Evolutionary conservation across 2,329 filamentous ascomycete genomes (phyloP).

Genomic region (Pseudogymnoascus sp.): DNA sequence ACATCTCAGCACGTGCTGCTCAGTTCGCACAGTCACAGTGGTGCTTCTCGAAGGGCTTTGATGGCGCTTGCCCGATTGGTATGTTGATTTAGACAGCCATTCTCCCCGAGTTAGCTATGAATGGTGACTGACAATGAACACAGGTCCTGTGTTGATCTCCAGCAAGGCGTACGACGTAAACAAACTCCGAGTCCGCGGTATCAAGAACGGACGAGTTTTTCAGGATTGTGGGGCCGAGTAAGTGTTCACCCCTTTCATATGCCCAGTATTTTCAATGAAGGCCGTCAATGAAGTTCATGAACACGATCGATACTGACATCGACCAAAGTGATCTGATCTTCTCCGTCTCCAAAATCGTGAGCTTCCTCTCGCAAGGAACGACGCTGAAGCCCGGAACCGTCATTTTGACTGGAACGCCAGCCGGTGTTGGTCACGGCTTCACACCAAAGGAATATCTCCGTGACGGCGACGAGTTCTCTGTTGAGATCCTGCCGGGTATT

Average conservation of each 20-base stretch:
- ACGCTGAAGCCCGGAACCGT: slow-evolving; percentile 37
- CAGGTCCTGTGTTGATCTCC: slow-evolving; percentile 44
- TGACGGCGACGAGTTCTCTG: slow-evolving; percentile 40
- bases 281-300: background rate
- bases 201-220: slow-evolving; percentile 45
- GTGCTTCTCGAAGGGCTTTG: slow-evolving; percentile 45
- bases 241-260: background rate
- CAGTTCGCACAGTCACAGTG: slow-evolving; percentile 44
- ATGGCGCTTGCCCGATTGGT: slow-evolving; percentile 41
- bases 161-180: slow-evolving; percentile 33
- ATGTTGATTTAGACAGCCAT: background rate
- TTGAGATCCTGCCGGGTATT: slow-evolving; percentile 42
- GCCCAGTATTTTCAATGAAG: background rate
- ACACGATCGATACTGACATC: background rate
- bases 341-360: slow-evolving; percentile 38
- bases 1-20: slow-evolving; percentile 44
- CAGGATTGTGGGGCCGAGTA: slow-evolving; percentile 28
- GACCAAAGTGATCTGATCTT: slow-evolving; percentile 47
- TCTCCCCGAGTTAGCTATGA: background rate
- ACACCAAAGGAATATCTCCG: slow-evolving; percentile 36
- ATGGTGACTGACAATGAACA: background rate
- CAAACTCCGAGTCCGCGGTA: slow-evolving; percentile 35
- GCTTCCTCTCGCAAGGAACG: slow-evolving; percentile 36
- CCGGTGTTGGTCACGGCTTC: slow-evolving; percentile 28
- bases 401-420: slow-evolving; percentile 41